Percentiles rank a stretch among this genome's conserved stretches.
These are phyloP conservation scores for Cyclotella atomus DNA, from an alignment of 108 stramenopile species.

Conservation along the genomic window DNA sequence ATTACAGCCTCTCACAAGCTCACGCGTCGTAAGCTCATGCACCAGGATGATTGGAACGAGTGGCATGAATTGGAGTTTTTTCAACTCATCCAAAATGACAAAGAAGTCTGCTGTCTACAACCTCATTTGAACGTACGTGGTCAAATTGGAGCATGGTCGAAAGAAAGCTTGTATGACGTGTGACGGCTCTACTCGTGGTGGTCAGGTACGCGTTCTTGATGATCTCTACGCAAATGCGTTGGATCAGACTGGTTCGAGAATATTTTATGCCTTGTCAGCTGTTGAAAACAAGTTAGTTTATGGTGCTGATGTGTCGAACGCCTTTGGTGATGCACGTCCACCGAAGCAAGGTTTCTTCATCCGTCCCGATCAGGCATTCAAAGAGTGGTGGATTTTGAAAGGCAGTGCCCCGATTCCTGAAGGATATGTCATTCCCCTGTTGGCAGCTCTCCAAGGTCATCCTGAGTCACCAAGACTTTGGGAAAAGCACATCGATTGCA, in stretches of 20 bases:
- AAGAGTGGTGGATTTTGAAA: constrained; percentile 32
- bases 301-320: constrained; percentile 49
- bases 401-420: constrained; percentile 18
- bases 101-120: neutral
- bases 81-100: neutral
- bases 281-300: constrained; percentile 6
- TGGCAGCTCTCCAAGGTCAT: constrained; percentile 6
- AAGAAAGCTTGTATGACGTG: constrained; percentile 16
- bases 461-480: constrained; percentile 24
- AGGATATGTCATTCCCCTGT: constrained; percentile 24
- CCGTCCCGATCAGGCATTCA: constrained; percentile 31
- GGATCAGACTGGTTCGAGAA: constrained; percentile 33
- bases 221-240: constrained; percentile 16
- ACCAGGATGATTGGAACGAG: constrained; percentile 12
- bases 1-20: neutral
- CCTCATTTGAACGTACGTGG: constrained; percentile 15
- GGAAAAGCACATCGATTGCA: constrained; percentile 23
- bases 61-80: constrained; percentile 17
- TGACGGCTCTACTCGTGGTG: constrained; percentile 11
- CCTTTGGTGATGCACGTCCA: constrained; percentile 38
- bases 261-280: constrained; percentile 41
- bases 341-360: constrained; percentile 36
- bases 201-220: constrained; percentile 2
- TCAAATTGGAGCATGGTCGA: constrained; percentile 2
- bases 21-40: neutral